These are phyloP conservation scores for Neohortaea acidophila DNA, from an alignment of 495 filamentous ascomycete genomes.

Conservation along the genomic window DNA sequence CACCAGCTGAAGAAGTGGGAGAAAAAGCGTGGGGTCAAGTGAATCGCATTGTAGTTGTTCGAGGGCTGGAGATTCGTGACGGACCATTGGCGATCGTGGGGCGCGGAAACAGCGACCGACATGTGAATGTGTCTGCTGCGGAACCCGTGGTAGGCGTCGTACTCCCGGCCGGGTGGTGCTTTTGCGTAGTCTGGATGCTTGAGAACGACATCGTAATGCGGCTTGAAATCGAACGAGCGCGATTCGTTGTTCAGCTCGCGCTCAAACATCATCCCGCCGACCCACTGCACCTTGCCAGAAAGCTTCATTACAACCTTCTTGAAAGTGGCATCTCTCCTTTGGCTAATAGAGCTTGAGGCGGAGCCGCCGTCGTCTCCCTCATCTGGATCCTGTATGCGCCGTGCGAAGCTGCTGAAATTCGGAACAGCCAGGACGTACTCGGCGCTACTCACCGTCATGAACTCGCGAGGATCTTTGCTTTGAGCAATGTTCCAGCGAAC, in stretches of 20 bases:
- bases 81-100: constrained; percentile 64
- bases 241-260: constrained; percentile 47
- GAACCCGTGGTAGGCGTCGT: constrained; percentile 89
- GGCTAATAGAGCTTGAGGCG: constrained; percentile 44
- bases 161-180: constrained; percentile 39
- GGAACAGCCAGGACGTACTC: constrained; percentile 90
- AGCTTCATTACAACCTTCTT: constrained; percentile 98
- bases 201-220: constrained; percentile 81
- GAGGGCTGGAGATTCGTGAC: constrained; percentile 56
- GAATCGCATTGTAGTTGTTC: constrained; percentile 84
- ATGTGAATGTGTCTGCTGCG: constrained; percentile 91
- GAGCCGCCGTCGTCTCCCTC: constrained; percentile 31
- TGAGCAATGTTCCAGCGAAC: constrained; percentile 72
- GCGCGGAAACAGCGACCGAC: constrained; percentile 75
- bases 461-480: constrained; percentile 71
- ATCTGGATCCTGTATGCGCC: constrained; percentile 31
- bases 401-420: constrained; percentile 78
- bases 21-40: constrained; percentile 87
- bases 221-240: constrained; percentile 73
- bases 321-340: constrained; percentile 64
- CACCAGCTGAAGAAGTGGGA: constrained; percentile 98
- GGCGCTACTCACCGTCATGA: constrained; percentile 89
- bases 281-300: constrained; percentile 82
- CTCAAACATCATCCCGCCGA: constrained; percentile 84
- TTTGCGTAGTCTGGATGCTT: constrained; percentile 63